Evolutionary conservation across 768 basidiomycete genomes (phyloP).

Genomic region (Auricularia sp.): DNA sequence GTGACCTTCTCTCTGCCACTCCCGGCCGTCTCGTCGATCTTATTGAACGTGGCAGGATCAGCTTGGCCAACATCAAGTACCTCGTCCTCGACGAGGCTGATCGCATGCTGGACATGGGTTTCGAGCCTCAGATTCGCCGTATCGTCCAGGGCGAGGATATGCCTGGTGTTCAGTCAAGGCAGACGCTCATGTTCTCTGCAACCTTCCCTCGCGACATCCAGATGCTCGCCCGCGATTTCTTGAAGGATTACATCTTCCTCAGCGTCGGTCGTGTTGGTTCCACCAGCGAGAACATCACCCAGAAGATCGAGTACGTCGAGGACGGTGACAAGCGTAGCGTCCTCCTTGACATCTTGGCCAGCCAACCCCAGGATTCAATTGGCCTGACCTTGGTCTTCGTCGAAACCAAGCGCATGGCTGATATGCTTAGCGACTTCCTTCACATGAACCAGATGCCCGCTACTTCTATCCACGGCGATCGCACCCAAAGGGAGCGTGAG

Average conservation of each 20-base stretch:
- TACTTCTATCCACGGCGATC: slow-evolving; percentile 90
- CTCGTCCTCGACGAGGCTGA: slow-evolving; percentile 99
- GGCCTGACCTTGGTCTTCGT: too few relatives aligned
- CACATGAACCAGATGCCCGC: slow-evolving; percentile 96
- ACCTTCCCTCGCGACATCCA: slow-evolving; percentile 99
- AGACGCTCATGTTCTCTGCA: slow-evolving; percentile 98
- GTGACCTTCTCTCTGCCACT: slow-evolving; percentile 97
- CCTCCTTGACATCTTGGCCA: slow-evolving; percentile 85
- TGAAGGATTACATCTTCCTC: slow-evolving; percentile 98
- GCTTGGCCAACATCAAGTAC: slow-evolving; percentile 90
- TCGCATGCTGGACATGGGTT: slow-evolving; percentile 99
- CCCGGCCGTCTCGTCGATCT: slow-evolving; percentile 98
- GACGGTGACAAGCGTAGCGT: slow-evolving; percentile 93
- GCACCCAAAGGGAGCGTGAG: slow-evolving; percentile 41
- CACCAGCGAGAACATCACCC: slow-evolving; percentile 98
- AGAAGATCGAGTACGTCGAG: slow-evolving; percentile 95
- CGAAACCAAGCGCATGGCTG: slow-evolving; percentile 83
- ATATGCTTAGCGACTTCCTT: too few relatives aligned
- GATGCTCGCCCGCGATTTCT: slow-evolving; percentile 87
- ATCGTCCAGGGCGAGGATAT: slow-evolving; percentile 88
- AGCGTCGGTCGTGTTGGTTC: slow-evolving; percentile 98
- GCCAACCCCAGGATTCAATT: too few relatives aligned
- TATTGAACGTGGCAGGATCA: slow-evolving; percentile 93
- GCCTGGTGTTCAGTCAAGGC: slow-evolving; percentile 81
- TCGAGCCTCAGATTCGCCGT: slow-evolving; percentile 98